phyloP scores from a whole-genome alignment of 2,329 filamentous ascomycete genomes.

The Bipolaris oryzae region DNA sequence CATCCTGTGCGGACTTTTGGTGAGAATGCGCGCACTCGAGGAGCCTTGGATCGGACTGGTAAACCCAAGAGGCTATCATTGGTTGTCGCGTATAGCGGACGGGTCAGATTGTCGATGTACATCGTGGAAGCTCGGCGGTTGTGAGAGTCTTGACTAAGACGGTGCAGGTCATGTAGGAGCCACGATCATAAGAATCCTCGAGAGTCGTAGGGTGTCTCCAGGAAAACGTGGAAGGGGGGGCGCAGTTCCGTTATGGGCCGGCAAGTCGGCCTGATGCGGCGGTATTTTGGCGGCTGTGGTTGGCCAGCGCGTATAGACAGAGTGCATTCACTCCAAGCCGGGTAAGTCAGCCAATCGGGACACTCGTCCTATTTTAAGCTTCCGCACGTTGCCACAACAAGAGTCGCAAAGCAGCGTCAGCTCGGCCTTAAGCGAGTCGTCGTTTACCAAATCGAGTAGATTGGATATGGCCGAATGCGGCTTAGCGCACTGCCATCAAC shows the following conservation, averaged over 20 bases:
- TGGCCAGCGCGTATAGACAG: neutral
- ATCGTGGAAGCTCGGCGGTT: neutral
- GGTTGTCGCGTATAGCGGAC: slow-evolving; percentile 6
- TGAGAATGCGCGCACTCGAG: slow-evolving; percentile 11
- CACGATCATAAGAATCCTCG: neutral
- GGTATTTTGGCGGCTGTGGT: neutral
- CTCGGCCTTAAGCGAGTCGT: neutral
- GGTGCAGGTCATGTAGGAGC: neutral
- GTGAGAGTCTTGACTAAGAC: neutral
- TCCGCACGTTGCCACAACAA: neutral
- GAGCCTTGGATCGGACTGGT: neutral
- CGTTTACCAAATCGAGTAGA: neutral
- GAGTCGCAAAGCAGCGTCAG: neutral
- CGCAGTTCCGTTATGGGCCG: slow-evolving; percentile 1
- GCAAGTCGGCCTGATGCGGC: neutral
- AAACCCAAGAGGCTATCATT: slow-evolving; percentile 1
- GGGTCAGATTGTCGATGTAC: neutral
- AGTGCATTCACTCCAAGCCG: neutral
- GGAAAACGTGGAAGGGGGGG: neutral
- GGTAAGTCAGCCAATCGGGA: neutral
- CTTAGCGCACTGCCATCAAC: neutral
- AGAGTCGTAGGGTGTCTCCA: neutral
- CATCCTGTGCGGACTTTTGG: slow-evolving; percentile 17
- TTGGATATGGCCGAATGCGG: neutral
- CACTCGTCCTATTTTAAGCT: neutral